Evolutionary conservation across 139 green algal species (phyloP).

Genomic region (Chlorella ohadii): DNA sequence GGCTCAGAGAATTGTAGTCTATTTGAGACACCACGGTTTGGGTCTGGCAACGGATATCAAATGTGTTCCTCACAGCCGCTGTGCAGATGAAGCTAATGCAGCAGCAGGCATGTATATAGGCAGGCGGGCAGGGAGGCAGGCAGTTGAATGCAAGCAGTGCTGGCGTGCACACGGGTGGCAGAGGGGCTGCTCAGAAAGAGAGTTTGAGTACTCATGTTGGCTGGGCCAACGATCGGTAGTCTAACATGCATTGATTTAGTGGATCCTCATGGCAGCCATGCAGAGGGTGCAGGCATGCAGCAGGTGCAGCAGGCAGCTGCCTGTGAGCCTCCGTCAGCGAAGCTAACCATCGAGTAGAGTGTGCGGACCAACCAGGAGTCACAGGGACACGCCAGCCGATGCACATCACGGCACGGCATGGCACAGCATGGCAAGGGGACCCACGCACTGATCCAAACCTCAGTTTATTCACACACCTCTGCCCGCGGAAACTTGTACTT

Average conservation of each 20-base stretch:
- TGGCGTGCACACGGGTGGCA: too few species aligned
- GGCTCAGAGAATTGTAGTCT: conserved; percentile 50
- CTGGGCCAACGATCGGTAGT: conserved; percentile 41
- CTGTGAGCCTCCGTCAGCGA: too few species aligned
- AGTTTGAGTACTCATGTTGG: conserved; percentile 47
- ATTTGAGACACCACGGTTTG: conserved; percentile 17
- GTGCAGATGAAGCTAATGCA: neutral
- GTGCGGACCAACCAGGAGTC: too few species aligned
- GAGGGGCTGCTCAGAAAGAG: conserved; percentile 36
- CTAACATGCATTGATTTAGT: conserved; percentile 47
- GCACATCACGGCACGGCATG: too few species aligned
- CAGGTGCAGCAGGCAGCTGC: neutral
- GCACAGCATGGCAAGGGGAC: too few species aligned
- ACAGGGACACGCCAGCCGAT: too few species aligned
- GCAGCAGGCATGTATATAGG: neutral
- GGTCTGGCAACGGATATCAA: conserved; percentile 43
- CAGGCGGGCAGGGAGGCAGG: neutral
- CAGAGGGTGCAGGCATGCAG: neutral
- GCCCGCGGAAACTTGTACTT: conserved; percentile 92
- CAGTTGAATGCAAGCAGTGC: neutral
- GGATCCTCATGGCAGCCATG: conserved; percentile 24
- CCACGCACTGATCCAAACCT: too few species aligned
- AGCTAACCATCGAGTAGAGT: too few species aligned
- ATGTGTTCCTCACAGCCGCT: conserved; percentile 24
- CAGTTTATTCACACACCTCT: conserved; percentile 87